phyloP scores from a whole-genome alignment of 371 early-diverging fungal genomes.

The Mycotypha africana region DNA sequence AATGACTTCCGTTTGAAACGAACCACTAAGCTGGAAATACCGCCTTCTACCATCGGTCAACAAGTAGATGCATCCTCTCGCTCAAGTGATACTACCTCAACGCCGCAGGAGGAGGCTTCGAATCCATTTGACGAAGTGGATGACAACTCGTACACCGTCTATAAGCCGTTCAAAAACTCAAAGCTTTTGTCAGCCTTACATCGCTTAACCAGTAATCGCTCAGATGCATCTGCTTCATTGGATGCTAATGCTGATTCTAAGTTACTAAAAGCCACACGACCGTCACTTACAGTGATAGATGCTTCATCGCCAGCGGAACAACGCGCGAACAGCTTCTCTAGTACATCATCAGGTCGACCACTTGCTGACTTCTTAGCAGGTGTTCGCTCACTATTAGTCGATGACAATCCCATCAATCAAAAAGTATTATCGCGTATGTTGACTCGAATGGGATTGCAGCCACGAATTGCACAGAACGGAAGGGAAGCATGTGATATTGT shows the following conservation, averaged over 20 bases:
- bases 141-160: neutral
- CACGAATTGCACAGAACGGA: conserved; percentile 33
- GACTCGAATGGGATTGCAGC: conserved; percentile 5
- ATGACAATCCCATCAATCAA: conserved; percentile 51
- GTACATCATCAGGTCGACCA: conserved; percentile 4
- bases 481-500: conserved; percentile 35
- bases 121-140: neutral
- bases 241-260: no score
- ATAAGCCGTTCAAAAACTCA: conserved; percentile 12
- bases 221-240: neutral
- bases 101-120: neutral
- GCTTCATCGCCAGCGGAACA: neutral
- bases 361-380: conserved; percentile 3
- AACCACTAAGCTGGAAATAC: no score
- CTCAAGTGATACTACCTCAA: neutral
- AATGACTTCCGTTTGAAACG: neutral
- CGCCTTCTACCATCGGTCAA: neutral
- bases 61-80: neutral
- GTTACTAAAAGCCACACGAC: no score
- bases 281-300: no score
- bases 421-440: conserved; percentile 44
- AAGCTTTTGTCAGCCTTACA: conserved; percentile 6
- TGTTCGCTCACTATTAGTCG: conserved; percentile 36
- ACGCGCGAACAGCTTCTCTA: conserved; percentile 1
- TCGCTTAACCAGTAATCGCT: neutral